Evolutionary conservation across 2,329 filamentous ascomycete species (phyloP), one percentile per base, ranked within the genome.

Genomic region (Didymella keratinophila): DNA sequence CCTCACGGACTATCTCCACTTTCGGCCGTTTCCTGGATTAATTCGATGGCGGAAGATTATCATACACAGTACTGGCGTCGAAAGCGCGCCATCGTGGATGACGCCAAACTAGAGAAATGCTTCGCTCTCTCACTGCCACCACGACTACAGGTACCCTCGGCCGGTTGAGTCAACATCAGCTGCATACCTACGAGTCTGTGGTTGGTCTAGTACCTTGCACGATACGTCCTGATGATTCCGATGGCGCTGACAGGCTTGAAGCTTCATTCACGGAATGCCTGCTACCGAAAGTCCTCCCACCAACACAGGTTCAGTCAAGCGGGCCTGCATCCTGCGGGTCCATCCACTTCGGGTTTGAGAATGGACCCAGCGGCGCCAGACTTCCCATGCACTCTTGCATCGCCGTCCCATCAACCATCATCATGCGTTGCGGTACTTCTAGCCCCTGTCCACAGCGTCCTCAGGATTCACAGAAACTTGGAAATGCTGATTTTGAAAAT

Each of bases 291-390:
- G 32, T 43, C 32, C 8, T 36, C 39, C 51, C 56, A 54, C 63
- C 66, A 58, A 61, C 54, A 57, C 58, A 56, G 34, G 52, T 63
- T 61, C 61, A 69, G 56, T 60, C 62, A 69, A 68, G 68, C 65
- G 66, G 63, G 68, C 60, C 69, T 68, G 66, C 68, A 63, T 62
- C 58, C 66, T 69, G 69, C 65, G 59, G 61, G 66, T 52, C 65
- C 57, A 65, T 58, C 50, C 56, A 64, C 58, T 63, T 66, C 54
- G 61, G 58, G 58, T 58, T 65, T 62, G 61, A 64, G 62, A 55
- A 60, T 45, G 60, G 58, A 58, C 52, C 61, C 57, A 62, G 60
- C 65, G 55, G 65, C 63, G 67, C 65, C 68, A 66, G 56, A 59
- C 61, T 67, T 66, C 46, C 59, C 53, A 68, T 68, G 66, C 66